Conservation (phyloP, 164 flowering plant genomes). For the Vitis rupestris region DNA sequence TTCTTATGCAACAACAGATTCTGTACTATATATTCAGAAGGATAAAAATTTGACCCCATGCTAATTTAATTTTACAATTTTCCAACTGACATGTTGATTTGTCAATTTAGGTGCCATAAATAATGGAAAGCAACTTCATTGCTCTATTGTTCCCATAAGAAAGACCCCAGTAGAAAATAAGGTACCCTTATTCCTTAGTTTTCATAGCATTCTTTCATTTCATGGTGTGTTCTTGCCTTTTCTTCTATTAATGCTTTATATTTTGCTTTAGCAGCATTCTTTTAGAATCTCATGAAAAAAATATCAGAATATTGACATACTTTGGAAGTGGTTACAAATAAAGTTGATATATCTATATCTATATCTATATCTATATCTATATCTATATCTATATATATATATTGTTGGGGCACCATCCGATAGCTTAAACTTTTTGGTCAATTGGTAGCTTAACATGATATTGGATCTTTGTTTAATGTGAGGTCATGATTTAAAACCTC, state of each 20-base stretch:
- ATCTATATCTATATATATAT: too few species aligned
- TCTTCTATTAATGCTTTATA: background rate
- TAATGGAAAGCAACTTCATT: conserved; percentile 2
- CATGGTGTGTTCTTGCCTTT: background rate
- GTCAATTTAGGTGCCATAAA: conserved; percentile 6
- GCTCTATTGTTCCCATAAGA: background rate
- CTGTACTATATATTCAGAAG: background rate
- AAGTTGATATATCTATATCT: too few species aligned
- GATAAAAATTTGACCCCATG: background rate
- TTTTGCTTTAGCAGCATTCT: background rate
- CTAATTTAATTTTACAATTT: too few species aligned
- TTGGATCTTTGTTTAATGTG: too few species aligned
- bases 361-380: too few species aligned
- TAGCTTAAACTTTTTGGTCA: too few species aligned
- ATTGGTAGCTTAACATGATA: too few species aligned
- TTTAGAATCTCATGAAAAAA: background rate
- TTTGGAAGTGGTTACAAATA: too few species aligned
- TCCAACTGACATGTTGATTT: conserved; percentile 4
- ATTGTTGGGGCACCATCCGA: too few species aligned
- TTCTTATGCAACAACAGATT: background rate
- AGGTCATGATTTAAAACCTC: too few species aligned
- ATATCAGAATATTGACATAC: background rate
- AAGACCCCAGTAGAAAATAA: background rate
- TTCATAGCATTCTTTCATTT: background rate
- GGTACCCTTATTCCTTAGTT: conserved; percentile 11